Evolutionary conservation across 805 yeast species (phyloP).

Genomic region (Ogataea degrootiae): DNA sequence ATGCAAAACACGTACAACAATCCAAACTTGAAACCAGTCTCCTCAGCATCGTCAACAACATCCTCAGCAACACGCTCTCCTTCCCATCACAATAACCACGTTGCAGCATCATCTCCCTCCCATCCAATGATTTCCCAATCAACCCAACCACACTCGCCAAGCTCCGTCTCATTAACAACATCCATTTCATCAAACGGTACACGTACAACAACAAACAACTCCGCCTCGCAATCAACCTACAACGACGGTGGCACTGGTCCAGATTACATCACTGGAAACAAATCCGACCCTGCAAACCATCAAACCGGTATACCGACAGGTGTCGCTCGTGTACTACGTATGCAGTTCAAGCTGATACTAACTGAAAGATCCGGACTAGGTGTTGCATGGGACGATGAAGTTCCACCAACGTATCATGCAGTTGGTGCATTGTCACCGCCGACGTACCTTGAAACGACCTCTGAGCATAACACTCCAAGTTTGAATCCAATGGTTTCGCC

Average conservation of each 20-base stretch:
- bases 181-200: constrained; percentile 1
- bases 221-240: constrained; percentile 2
- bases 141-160: not conserved
- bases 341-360: constrained; percentile 83
- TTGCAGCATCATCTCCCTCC: constrained; percentile 36
- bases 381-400: constrained; percentile 98
- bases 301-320: constrained; percentile 80
- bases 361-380: constrained; percentile 95
- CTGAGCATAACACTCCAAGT: not conserved
- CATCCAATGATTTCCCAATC: constrained; percentile 17
- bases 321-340: constrained; percentile 86
- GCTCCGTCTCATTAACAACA: constrained; percentile 4
- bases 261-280: constrained; percentile 24
- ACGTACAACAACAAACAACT: not conserved
- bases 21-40: constrained; percentile 11
- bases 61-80: constrained; percentile 7
- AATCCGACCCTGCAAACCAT: constrained; percentile 24
- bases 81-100: constrained; percentile 31
- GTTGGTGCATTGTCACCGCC: constrained; percentile 86
- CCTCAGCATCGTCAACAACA: constrained; percentile 14
- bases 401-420: constrained; percentile 92
- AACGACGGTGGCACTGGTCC: constrained; percentile 30
- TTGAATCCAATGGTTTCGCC: too few species aligned
- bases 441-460: constrained; percentile 45
- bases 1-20: constrained; percentile 33